Evolutionary conservation across 2,329 filamentous ascomycete genomes (phyloP), one percentile per base, ranked within the genome.

Genomic region (Phialophora tarda): DNA sequence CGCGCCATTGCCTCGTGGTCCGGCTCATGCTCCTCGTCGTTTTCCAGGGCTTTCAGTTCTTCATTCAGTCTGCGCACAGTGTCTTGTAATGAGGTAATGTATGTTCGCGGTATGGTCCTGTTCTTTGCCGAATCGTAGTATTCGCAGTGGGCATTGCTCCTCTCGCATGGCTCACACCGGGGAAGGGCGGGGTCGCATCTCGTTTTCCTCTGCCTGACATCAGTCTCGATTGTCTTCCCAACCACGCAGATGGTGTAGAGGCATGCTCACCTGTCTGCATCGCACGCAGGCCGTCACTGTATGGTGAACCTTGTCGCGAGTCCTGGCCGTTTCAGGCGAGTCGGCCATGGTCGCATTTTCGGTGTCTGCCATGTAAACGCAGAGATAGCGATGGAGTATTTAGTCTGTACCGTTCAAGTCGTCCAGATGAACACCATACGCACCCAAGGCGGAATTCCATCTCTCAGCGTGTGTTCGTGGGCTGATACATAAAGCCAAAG

Each of bases 161-260:
- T 88, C 80, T 97, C 93, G 81, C 95, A 99, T 24, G 94, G 93
- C 21, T 92, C 86, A 79, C 95, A 99, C 75, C 91, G 90, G 48
- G 95, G 95, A 24, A 99, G 86, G 14, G 91, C 91, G 3, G 95
- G 91, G 79, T 98, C 95, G 82, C 95, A 99, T 83, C 93, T 86
- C 44, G 94, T 98, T 84, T 99, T 99, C 74, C 94, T 89, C 93
- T 96, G 75, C 61, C 83, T 81, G 57, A 68, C 65, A 62, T 72
- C 59, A 60, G 50, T 60, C 34, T 24, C 38, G 32, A 62, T 38
- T n/a, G 50, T 30, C 30, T 50, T 21, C 26, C 11, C 26, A 3
- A 26, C 14, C 24, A 55, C 53, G 28, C 28, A 55, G 11, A 23
- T 4, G 23, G 6, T 21, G 17, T 23, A 44, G 3, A 32, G 56